Base-by-base conservation (phyloP, 352 stramenopile genomes). In the Phytophthora palmivora region DNA sequence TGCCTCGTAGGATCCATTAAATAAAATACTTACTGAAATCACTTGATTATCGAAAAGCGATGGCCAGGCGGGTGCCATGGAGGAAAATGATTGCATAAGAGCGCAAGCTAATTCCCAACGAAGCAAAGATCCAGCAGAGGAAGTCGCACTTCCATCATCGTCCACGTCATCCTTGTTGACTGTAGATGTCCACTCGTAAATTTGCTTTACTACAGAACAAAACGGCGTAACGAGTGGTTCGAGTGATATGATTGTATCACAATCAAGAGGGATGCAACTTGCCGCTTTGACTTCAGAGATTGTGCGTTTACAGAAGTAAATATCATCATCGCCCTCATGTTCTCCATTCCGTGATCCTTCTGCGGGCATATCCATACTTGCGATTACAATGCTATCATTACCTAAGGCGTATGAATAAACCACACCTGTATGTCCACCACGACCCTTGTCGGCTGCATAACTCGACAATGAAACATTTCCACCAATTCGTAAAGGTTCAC, bases 1-100 rank as follows among this genome's bases (percentile, higher is more conserved):
- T 36, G 19, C 28, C 10, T 21, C 12, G 30, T 18, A 11, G 15
- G 10, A 12, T 12, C 11, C 30, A 7, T 34, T 30, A 19, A 15
- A 30, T 12, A 42, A 28, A 6, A 16, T 22, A 67, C 73, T 58
- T 70, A 83, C 73, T 22, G 79, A 86, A 18, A 86, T 79, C 38
- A 82, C 63, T 60, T 88, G 76, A 43, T 88, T 89, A 48, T 90
- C 76, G 21, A 91, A 78, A 14, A 93, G 53, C 5, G 82, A 81
- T 18, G 76, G 65, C 62, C 86, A 84, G 3, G 45, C 36, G 2
- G 74, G 62, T 22, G 78, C 66, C 41, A 88, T 77, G 4, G 46
- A 71, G 16, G 75, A 72, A 50, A 89, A 85, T 12, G 84, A 76
- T 21, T 78, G 72, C 34, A 93, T 76, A 30, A 85, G 73, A n/a